A percentile compares a stretch with the other conserved stretches of the same genome.
These are phyloP conservation scores for Colletotrichum chlorophyti DNA, from an alignment of 2,329 filamentous ascomycete species.

Conservation along the genomic window DNA sequence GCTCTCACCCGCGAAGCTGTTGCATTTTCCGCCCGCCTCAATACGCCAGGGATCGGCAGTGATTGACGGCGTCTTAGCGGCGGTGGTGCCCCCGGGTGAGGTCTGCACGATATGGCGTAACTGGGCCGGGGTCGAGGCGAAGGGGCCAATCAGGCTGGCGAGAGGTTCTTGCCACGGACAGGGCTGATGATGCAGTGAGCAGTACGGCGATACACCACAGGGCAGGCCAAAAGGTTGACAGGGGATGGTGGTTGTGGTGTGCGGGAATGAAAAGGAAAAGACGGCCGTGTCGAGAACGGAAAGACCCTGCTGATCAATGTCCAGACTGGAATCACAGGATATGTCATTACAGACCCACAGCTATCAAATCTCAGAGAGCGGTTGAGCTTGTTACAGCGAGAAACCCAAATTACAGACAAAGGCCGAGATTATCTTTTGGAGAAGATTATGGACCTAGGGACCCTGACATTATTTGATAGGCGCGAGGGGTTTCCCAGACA, in stretches of 20 bases:
- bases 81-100: neutral
- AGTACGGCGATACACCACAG: slow-evolving; percentile 15
- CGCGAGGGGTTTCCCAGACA: slow-evolving; percentile 10
- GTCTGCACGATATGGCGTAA: slow-evolving; percentile 29
- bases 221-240: too few species aligned
- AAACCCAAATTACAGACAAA: neutral
- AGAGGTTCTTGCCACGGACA: slow-evolving; percentile 20
- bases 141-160: neutral
- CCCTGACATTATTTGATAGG: neutral
- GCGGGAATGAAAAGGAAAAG: neutral
- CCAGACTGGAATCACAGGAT: slow-evolving; percentile 23
- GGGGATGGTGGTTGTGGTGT: neutral
- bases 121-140: slow-evolving; percentile 11
- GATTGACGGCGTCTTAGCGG: slow-evolving; percentile 28
- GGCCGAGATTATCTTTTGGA: neutral
- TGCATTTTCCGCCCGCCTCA: slow-evolving; percentile 14
- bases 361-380: slow-evolving; percentile 1
- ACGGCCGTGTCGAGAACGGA: slow-evolving; percentile 17
- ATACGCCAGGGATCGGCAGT: slow-evolving; percentile 27
- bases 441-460: neutral
- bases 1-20: slow-evolving; percentile 7
- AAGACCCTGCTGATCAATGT: slow-evolving; percentile 31
- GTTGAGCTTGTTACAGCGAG: neutral
- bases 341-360: slow-evolving; percentile 25
- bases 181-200: slow-evolving; percentile 28